These are phyloP conservation scores for Phoenix roebelenii DNA, from an alignment of 176 grass and related monocot genomes.

Conservation along the genomic window DNA sequence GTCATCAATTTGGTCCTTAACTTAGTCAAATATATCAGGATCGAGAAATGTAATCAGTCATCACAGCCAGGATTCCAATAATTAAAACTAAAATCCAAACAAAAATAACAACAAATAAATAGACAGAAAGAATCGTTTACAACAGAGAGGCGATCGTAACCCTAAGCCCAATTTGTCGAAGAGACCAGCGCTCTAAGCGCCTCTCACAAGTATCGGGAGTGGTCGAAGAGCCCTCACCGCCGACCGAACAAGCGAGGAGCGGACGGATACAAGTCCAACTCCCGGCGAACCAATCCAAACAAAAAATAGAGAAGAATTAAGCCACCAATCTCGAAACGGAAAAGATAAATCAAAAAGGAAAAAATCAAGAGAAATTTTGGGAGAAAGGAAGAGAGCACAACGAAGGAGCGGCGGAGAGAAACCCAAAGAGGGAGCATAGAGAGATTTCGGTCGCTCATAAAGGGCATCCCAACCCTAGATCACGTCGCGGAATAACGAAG, in stretches of 20 bases:
- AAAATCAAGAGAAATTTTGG: no score
- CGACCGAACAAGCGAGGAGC: conserved; percentile 1
- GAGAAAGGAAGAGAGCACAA: no score
- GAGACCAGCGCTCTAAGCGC: conserved; percentile 20
- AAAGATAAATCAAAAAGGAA: no score
- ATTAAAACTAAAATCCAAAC: neutral
- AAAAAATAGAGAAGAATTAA: no score
- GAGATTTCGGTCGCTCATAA: no score
- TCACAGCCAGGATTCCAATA: conserved; percentile 33
- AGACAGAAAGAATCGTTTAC: neutral
- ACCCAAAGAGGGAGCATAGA: no score
- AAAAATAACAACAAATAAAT: neutral
- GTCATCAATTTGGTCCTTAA: conserved; percentile 39
- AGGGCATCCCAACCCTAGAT: no score
- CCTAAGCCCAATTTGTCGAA: conserved; percentile 8
- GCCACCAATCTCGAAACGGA: no score
- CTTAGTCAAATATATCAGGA: no score
- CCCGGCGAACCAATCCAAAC: neutral
- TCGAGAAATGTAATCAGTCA: conserved; percentile 22
- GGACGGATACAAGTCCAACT: conserved; percentile 3
- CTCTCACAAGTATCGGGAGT: conserved; percentile 23
- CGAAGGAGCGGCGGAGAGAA: no score
- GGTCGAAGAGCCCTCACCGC: neutral
- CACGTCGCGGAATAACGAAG: no score
- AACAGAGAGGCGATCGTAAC: conserved; percentile 26